Conservation (phyloP, 129 eudicot species). For the Silybum marianum region DNA sequence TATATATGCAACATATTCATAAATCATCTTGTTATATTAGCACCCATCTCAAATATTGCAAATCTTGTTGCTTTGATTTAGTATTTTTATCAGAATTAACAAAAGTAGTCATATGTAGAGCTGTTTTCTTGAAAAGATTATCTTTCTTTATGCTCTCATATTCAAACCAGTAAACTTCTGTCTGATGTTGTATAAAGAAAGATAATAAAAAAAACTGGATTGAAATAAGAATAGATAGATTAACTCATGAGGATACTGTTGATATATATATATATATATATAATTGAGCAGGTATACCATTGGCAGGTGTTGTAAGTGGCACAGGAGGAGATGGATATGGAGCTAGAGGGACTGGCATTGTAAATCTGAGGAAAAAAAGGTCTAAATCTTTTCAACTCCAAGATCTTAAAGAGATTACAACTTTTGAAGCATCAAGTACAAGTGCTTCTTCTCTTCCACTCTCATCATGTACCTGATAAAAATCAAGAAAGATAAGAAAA, state of each 20-base stretch:
- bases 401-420: constrained; percentile 41
- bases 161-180: not conserved
- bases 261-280: not conserved
- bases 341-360: constrained; percentile 92
- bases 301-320: constrained; percentile 63
- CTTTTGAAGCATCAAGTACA: constrained; percentile 30
- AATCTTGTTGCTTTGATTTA: constrained; percentile 18
- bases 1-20: constrained; percentile 3
- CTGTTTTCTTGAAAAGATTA: not conserved
- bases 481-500: constrained; percentile 31
- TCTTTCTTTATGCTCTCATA: not conserved
- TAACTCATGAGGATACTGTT: not conserved
- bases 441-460: constrained; percentile 19
- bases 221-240: not conserved
- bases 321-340: constrained; percentile 77
- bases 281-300: constrained; percentile 44
- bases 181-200: not conserved
- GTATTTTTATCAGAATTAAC: not conserved
- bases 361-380: constrained; percentile 22
- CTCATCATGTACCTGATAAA: constrained; percentile 40
- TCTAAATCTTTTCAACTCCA: constrained; percentile 24
- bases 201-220: not conserved
- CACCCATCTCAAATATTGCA: not conserved
- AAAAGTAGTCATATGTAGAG: not conserved
- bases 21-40: not conserved